Percentiles rank a stretch among this genome's conserved stretches.
These are phyloP conservation scores for Boletus rubropictus DNA, from an alignment of 768 basidiomycete genomes.

Conservation along the genomic window DNA sequence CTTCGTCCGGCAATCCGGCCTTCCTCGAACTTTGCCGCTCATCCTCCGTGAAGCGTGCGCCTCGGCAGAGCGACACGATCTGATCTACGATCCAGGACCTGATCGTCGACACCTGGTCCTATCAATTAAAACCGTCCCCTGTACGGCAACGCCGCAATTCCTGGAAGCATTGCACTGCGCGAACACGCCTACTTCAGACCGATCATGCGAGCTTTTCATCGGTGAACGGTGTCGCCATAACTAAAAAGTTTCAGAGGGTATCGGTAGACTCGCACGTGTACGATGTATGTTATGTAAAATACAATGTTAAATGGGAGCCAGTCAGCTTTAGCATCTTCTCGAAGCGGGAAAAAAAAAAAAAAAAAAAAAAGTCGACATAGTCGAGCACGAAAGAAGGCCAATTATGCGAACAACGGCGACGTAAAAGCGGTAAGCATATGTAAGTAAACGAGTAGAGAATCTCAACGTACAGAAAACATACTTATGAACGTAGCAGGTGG, in stretches of 20 bases:
- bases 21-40: conserved; percentile 7
- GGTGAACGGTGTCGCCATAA: not conserved
- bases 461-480: conserved; percentile 20
- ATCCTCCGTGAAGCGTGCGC: conserved; percentile 21
- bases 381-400: conserved; percentile 5
- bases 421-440: conserved; percentile 10
- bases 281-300: conserved; percentile 9
- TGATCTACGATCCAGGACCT: conserved; percentile 30
- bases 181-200: not conserved
- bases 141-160: conserved; percentile 10
- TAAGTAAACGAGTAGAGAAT: not conserved
- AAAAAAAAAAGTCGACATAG: conserved; percentile 1
- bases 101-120: conserved; percentile 22
- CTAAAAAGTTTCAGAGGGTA: conserved; percentile 15
- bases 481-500: conserved; percentile 24
- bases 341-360: not conserved
- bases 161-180: not conserved
- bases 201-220: not conserved
- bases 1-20: too few relatives aligned
- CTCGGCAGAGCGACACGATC: conserved; percentile 18
- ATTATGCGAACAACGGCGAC: conserved; percentile 11
- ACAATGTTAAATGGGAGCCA: conserved; percentile 6
- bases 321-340: not conserved
- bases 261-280: conserved; percentile 10
- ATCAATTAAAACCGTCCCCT: conserved; percentile 17